phyloP scores from a whole-genome alignment of 345 rosid species.

The Camelina neglecta region DNA sequence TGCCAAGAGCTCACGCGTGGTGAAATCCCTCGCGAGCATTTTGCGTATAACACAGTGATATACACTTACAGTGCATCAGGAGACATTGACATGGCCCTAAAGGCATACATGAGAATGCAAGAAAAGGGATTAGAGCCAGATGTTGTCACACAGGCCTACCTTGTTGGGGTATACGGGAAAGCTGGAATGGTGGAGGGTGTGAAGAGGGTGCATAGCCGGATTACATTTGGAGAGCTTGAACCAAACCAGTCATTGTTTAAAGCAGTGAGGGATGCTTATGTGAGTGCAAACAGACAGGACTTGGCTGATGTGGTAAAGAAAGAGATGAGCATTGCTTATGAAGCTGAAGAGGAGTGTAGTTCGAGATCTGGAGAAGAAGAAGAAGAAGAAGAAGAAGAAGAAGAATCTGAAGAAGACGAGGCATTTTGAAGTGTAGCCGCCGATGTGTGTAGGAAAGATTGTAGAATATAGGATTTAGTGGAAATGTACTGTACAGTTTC shows the following conservation, averaged over 20 bases:
- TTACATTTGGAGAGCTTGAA: slow-evolving; percentile 62
- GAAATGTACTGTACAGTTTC: slow-evolving; percentile 32
- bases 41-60: slow-evolving; percentile 72
- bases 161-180: slow-evolving; percentile 74
- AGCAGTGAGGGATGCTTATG: slow-evolving; percentile 70
- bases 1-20: slow-evolving; percentile 56
- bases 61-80: slow-evolving; percentile 68
- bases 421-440: slow-evolving; percentile 36
- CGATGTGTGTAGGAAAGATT: slow-evolving; percentile 26
- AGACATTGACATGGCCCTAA: slow-evolving; percentile 67
- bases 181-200: slow-evolving; percentile 91
- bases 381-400: slow-evolving; percentile 41
- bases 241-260: slow-evolving; percentile 63
- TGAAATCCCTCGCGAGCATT: slow-evolving; percentile 50
- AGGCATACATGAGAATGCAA: slow-evolving; percentile 74
- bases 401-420: slow-evolving; percentile 32
- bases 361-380: slow-evolving; percentile 30
- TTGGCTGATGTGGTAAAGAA: slow-evolving; percentile 67
- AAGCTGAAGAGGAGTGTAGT: slow-evolving; percentile 35
- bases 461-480: slow-evolving; percentile 34
- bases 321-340: slow-evolving; percentile 67
- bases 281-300: slow-evolving; percentile 62
- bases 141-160: slow-evolving; percentile 62
- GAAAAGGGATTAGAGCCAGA: slow-evolving; percentile 83
- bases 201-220: slow-evolving; percentile 62